Evolutionary conservation across 306 rosid species (phyloP), one percentile per base, ranked within the genome.

Genomic region (Carpinus viminea): DNA sequence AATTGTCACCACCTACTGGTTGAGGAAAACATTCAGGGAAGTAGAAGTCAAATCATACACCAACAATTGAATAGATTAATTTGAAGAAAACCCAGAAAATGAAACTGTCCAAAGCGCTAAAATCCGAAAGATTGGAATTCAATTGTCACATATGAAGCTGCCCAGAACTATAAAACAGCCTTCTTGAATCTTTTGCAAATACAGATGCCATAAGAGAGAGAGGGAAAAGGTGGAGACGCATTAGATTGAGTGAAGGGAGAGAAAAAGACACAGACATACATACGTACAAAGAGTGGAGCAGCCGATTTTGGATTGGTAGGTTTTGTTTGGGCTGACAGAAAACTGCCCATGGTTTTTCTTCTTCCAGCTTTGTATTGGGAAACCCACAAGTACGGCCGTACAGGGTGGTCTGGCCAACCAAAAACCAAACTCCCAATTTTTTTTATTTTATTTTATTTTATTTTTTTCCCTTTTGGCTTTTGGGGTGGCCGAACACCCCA

Each of bases 321-420:
- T 90, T 83, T 85, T 74, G 88, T 52, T 4, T 46, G 87, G 34
- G 82, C 24, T 6, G 89, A 69, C 80, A 76, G 79, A 81, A 86
- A 83, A 86, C 89, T 84, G 96, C 98, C 97, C 96, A 90, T 90
- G 92, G 98, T 91, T 85, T 93, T 91, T 82, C 45, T 17, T 5
- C 9, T 66, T 46, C 24, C 60, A 51, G 68, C 56, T 84, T 83
- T 84, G 72, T 76, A 85, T 56, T 41, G 47, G 72, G 34, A 60
- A 70, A 64, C 57, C 90, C 90, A 84, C 86, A 77, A 85, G 84
- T 31, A 31, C 2, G 34, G n/a, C n/a, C n/a, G n/a, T n/a, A n/a
- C n/a, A n/a, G 34, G 34, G 34, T 31, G 34, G 34, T 2, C 3
- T 2, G 34, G 34, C 34, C 34, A 31, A 2, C 34, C 34, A 31